Percentiles rank a stretch among this genome's conserved stretches.
Evolutionary conservation across 108 stramenopile species (phyloP).

Genomic region (Cyclotella choctawhatcheeana): DNA sequence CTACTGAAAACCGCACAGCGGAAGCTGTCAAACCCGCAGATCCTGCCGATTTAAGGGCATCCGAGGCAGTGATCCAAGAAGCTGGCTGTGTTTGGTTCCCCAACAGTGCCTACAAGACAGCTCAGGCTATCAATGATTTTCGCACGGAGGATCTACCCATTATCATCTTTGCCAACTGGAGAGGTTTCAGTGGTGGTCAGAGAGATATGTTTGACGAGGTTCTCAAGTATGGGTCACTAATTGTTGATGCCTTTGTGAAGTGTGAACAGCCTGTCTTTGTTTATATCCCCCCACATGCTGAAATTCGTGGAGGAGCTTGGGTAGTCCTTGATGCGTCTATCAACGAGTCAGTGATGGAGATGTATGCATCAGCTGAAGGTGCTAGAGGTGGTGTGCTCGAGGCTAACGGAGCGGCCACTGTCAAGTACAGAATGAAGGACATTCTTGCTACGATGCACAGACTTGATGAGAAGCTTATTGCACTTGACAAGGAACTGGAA

Average conservation of each 20-base stretch:
- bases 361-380: conserved; percentile 90
- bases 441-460: conserved; percentile 94
- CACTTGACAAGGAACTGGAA: conserved; percentile 74
- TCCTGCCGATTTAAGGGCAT: conserved; percentile 95
- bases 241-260: conserved; percentile 98
- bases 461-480: conserved; percentile 83
- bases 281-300: conserved; percentile 98
- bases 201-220: conserved; percentile 99
- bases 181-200: conserved; percentile 99
- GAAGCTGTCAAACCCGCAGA: conserved; percentile 97
- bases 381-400: conserved; percentile 98
- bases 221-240: conserved; percentile 97
- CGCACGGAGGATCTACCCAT: conserved; percentile 96
- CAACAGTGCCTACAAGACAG: conserved; percentile 99
- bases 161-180: conserved; percentile 99
- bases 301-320: conserved; percentile 99
- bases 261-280: conserved; percentile 99
- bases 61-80: conserved; percentile 91
- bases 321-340: conserved; percentile 99
- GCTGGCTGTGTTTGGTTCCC: conserved; percentile 99
- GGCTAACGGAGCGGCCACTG: conserved; percentile 96
- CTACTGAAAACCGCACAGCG: conserved; percentile 95
- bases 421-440: conserved; percentile 97
- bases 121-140: conserved; percentile 98
- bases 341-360: conserved; percentile 97